A percentile compares a stretch with the other conserved stretches of the same genome.
These are phyloP conservation scores for Boletus fagicola DNA, from an alignment of 768 basidiomycete species.

Conservation along the genomic window DNA sequence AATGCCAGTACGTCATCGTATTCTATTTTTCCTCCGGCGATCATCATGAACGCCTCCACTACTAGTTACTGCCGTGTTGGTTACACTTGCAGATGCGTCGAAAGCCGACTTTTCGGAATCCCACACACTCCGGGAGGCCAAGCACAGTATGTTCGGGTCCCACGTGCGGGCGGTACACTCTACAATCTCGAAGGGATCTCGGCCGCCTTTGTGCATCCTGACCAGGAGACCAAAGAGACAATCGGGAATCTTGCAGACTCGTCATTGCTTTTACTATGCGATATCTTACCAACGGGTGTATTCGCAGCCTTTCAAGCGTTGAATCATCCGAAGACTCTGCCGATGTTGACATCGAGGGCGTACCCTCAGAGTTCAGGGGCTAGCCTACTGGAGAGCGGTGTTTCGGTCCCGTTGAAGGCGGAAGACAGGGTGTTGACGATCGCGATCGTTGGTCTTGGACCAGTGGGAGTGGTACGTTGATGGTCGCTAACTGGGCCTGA, in stretches of 20 bases:
- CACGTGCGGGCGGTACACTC: slow-evolving; percentile 76
- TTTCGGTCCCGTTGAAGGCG: slow-evolving; percentile 32
- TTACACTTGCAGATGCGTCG: slow-evolving; percentile 66
- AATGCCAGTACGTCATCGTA: slow-evolving; percentile 63
- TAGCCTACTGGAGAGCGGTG: slow-evolving; percentile 2
- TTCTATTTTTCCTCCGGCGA: not conserved
- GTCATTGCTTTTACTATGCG: slow-evolving; percentile 69
- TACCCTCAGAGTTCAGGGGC: slow-evolving; percentile 46
- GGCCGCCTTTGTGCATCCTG: slow-evolving; percentile 7
- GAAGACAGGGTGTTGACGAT: slow-evolving; percentile 57
- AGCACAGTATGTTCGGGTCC: slow-evolving; percentile 76
- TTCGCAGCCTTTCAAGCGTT: slow-evolving; percentile 73
- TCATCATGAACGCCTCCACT: not conserved
- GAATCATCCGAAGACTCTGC: slow-evolving; percentile 67
- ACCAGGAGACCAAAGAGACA: slow-evolving; percentile 34
- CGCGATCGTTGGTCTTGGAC: slow-evolving; percentile 73
- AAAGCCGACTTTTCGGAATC: slow-evolving; percentile 63
- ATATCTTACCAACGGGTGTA: slow-evolving; percentile 78
- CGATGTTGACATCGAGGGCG: slow-evolving; percentile 54
- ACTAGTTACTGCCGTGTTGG: slow-evolving; percentile 73
- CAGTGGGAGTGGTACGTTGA: slow-evolving; percentile 62
- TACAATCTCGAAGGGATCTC: slow-evolving; percentile 57
- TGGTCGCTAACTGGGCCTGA: not conserved
- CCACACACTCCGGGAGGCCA: slow-evolving; percentile 68
- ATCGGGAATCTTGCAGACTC: slow-evolving; percentile 52